Conservation (phyloP, 179 eudicot species). For the Spinacia oleracea region DNA sequence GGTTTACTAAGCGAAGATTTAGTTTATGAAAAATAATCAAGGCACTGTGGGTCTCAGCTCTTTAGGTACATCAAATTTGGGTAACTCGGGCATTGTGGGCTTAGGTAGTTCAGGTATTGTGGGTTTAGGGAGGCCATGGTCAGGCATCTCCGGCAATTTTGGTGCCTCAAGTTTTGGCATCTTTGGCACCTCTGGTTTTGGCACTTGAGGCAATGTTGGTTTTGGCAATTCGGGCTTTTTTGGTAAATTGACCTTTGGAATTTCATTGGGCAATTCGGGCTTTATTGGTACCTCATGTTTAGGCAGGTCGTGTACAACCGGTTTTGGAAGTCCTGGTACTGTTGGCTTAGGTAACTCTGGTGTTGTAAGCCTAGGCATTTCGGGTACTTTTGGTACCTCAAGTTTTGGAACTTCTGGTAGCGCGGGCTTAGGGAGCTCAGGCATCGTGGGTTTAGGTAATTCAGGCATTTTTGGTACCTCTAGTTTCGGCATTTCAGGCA, state of each 20-base stretch:
- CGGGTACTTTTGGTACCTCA: constrained; percentile 16
- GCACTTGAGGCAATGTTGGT: background rate
- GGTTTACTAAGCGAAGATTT: background rate
- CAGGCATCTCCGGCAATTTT: background rate
- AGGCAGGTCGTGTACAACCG: constrained; percentile 6
- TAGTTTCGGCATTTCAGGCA: background rate
- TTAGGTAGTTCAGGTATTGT: constrained; percentile 3
- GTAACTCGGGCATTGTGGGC: background rate
- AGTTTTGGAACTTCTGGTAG: constrained; percentile 20
- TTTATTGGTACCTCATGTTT: constrained; percentile 16
- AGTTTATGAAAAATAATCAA: constrained; percentile 3
- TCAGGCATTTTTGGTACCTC: constrained; percentile 22
- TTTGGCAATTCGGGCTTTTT: background rate
- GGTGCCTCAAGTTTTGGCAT: constrained; percentile 13
- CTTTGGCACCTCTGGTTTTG: constrained; percentile 15
- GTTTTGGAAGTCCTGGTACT: constrained; percentile 15
- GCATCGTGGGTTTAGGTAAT: constrained; percentile 13
- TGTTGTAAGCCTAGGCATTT: background rate
- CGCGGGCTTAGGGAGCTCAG: too few relatives aligned
- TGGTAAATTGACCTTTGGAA: too few relatives aligned
- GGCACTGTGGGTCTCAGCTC: constrained; percentile 2
- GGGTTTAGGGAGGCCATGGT: too few relatives aligned
- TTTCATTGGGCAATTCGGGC: constrained; percentile 18
- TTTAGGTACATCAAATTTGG: constrained; percentile 10
- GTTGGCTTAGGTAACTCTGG: constrained; percentile 7